These are phyloP conservation scores for Xylaria sp. DNA, from an alignment of 2,329 filamentous ascomycete species.

Conservation along the genomic window DNA sequence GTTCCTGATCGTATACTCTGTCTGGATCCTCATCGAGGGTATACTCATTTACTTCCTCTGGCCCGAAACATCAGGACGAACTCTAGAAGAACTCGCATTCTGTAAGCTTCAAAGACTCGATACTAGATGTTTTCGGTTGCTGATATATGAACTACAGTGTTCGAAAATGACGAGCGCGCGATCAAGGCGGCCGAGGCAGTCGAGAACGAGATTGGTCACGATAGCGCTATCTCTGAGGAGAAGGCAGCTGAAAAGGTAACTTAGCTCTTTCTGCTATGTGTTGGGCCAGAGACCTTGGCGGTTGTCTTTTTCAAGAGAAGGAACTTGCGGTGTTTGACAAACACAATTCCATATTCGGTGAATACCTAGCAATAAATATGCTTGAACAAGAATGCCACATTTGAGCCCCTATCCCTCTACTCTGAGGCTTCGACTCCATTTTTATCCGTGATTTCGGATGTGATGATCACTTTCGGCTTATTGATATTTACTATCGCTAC, in stretches of 20 bases:
- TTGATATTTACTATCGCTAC: too few species aligned
- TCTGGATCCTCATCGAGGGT: constrained; percentile 39
- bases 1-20: constrained; percentile 39
- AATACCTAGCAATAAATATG: too few species aligned
- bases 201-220: constrained; percentile 38
- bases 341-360: too few species aligned
- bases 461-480: too few species aligned
- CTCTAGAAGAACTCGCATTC: constrained; percentile 66
- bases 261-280: constrained; percentile 3
- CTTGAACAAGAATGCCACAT: too few species aligned
- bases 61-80: constrained; percentile 77
- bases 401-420: too few species aligned
- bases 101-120: constrained; percentile 27
- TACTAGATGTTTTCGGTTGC: not conserved
- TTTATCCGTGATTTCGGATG: too few species aligned
- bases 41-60: constrained; percentile 75
- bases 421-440: too few species aligned
- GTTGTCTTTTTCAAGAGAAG: too few species aligned
- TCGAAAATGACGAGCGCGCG: constrained; percentile 37
- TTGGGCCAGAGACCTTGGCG: too few species aligned
- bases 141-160: constrained; percentile 33
- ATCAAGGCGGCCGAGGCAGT: constrained; percentile 37
- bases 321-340: too few species aligned
- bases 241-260: constrained; percentile 23
- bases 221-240: constrained; percentile 32